Evolutionary conservation across 768 basidiomycete species (phyloP).

Genomic region (Mycena albidolilacea): DNA sequence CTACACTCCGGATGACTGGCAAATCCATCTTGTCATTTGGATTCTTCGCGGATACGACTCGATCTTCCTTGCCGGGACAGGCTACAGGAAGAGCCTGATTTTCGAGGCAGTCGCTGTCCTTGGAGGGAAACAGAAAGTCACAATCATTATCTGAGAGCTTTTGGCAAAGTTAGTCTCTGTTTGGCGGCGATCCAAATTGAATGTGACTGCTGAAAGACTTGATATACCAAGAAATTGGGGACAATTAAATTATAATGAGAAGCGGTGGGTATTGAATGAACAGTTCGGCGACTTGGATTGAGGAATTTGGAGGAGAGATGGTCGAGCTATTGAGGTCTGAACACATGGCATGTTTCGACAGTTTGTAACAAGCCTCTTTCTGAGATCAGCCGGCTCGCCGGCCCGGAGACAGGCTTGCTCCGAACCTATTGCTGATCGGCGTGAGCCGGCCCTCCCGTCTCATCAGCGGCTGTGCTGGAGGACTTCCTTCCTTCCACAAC

Average conservation of each 20-base stretch:
- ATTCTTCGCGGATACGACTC: slow-evolving; percentile 26
- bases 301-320: not conserved
- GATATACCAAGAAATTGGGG: not conserved
- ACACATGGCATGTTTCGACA: not conserved
- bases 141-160: slow-evolving; percentile 42
- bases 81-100: slow-evolving; percentile 48
- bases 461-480: too few relatives aligned
- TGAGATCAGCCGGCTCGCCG: not conserved
- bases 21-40: not conserved
- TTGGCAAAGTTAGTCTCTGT: not conserved
- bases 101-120: slow-evolving; percentile 45
- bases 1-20: not conserved
- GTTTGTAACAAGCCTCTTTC: slow-evolving; percentile 1
- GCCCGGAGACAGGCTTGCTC: slow-evolving; percentile 3
- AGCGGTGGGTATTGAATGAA: not conserved
- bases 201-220: not conserved
- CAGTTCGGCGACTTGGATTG: not conserved
- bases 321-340: not conserved
- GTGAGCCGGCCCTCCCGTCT: too few relatives aligned
- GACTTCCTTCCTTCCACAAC: too few relatives aligned
- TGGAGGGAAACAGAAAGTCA: slow-evolving; percentile 34
- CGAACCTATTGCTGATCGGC: not conserved
- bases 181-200: not conserved
- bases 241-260: not conserved
- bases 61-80: slow-evolving; percentile 44